Evolutionary conservation across 202 grass and related monocot species (phyloP).

Genomic region (Digitaria exilis): DNA sequence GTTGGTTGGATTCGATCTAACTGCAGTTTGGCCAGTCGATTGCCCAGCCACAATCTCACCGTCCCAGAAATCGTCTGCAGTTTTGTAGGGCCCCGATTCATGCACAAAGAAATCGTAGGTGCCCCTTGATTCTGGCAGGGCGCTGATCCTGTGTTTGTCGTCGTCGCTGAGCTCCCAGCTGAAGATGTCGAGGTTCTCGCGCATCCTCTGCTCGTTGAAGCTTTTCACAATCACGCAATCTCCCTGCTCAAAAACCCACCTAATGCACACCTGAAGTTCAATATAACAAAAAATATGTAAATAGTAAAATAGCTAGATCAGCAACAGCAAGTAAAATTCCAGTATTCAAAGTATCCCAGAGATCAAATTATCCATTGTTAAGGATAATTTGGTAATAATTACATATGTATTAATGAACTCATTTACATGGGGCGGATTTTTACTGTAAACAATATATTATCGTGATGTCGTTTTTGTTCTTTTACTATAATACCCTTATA

Average conservation of each 20-base stretch:
- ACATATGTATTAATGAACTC: no score
- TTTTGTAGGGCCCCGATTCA: constrained; percentile 21
- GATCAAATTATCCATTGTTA: no score
- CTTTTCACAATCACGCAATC: constrained; percentile 44
- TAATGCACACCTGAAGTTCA: constrained; percentile 41
- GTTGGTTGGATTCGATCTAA: not conserved
- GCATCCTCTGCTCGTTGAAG: constrained; percentile 45
- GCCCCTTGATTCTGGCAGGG: constrained; percentile 25
- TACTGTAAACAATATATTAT: no score
- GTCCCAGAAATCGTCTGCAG: constrained; percentile 52
- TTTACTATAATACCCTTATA: no score
- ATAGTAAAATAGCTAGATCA: no score
- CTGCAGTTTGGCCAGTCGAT: no score
- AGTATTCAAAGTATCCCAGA: no score
- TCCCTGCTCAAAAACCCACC: constrained; percentile 51
- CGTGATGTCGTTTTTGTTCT: no score
- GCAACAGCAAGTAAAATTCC: no score
- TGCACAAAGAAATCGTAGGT: constrained; percentile 23
- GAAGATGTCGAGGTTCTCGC: constrained; percentile 52
- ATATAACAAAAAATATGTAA: no score
- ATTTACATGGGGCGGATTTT: no score
- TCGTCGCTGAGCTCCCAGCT: constrained; percentile 52
- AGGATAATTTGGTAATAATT: no score
- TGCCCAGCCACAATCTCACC: constrained; percentile 29
- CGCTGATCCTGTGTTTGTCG: constrained; percentile 10